phyloP scores from a whole-genome alignment of 257 asterid genomes.

The Nicotiana knightiana region DNA sequence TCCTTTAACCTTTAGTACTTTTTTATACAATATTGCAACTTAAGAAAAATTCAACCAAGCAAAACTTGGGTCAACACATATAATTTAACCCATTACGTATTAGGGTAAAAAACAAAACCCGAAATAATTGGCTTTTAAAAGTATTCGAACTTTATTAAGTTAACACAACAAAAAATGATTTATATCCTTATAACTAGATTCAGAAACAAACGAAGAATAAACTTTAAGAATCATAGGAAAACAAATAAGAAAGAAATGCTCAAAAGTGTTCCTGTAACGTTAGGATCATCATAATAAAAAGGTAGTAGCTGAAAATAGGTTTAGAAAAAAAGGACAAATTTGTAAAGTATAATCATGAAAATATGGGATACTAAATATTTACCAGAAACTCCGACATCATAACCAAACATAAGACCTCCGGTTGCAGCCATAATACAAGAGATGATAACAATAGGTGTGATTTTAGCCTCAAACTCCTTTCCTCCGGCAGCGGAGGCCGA shows the following conservation, averaged over 20 bases:
- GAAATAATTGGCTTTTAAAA: background rate
- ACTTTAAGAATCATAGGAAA: background rate
- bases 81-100: background rate
- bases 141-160: background rate
- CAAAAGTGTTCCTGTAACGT: background rate
- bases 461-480: slow-evolving; percentile 65
- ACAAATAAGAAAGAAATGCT: background rate
- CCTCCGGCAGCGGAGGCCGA: slow-evolving; percentile 45
- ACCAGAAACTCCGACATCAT: slow-evolving; percentile 81
- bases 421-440: slow-evolving; percentile 85
- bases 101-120: background rate
- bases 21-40: background rate
- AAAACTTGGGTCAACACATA: background rate
- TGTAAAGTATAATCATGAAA: background rate
- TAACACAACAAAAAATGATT: background rate
- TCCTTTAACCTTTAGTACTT: no score
- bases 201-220: background rate
- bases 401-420: slow-evolving; percentile 91
- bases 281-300: background rate
- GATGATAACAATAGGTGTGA: slow-evolving; percentile 68
- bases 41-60: background rate
- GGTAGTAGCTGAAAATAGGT: background rate
- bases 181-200: background rate
- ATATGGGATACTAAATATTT: background rate
- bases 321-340: no score